Percentiles rank a stretch among this genome's conserved stretches.
Conservation (phyloP, 129 eudicot genomes). For the Artemisia tridentata region DNA sequence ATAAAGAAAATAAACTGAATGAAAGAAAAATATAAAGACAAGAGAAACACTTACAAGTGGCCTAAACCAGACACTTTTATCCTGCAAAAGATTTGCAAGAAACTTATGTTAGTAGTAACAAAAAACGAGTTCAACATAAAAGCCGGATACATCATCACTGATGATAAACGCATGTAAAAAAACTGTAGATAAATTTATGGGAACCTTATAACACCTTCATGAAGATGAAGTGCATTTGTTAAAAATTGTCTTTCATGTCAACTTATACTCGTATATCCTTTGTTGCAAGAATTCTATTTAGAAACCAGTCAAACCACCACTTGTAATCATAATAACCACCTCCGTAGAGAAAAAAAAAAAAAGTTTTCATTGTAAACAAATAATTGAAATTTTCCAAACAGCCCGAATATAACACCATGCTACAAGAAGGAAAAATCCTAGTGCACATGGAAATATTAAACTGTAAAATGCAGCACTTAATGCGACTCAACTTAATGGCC, state of each 20-base stretch:
- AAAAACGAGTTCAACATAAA: slow-evolving; percentile 18
- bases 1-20: neutral
- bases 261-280: neutral
- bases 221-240: neutral
- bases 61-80: slow-evolving; percentile 41
- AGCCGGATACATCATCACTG: slow-evolving; percentile 11
- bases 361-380: neutral
- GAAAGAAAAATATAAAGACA: neutral
- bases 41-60: slow-evolving; percentile 44
- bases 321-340: neutral
- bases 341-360: neutral
- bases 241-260: neutral
- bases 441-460: neutral
- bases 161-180: neutral
- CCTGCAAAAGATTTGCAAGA: slow-evolving; percentile 41
- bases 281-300: neutral
- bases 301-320: neutral
- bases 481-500: neutral
- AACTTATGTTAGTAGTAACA: slow-evolving; percentile 9
- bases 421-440: neutral
- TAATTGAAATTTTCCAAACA: neutral
- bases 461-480: neutral
- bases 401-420: neutral
- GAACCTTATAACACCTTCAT: neutral
- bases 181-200: neutral